Percentiles rank a stretch among this genome's conserved stretches.
Evolutionary conservation across 1,139 yeast genomes (phyloP).

Genomic region (Hemisphaericaspora subhashii): DNA sequence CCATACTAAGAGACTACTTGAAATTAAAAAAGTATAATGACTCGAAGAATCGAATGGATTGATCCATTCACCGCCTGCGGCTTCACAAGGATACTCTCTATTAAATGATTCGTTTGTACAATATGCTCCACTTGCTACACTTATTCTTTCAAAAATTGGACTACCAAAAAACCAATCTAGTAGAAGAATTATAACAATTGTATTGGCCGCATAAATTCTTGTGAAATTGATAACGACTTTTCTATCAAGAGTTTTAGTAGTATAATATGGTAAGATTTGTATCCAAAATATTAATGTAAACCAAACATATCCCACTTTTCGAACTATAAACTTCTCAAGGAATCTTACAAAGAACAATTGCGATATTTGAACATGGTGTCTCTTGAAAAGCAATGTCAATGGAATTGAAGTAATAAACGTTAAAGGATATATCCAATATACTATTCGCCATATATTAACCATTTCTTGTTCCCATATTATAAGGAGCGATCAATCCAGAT

Average conservation of each 20-base stretch:
- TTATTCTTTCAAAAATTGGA: constrained; percentile 44
- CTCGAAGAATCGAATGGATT: constrained; percentile 68
- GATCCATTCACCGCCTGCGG: constrained; percentile 42
- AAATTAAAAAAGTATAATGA: constrained; percentile 54
- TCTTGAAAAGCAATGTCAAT: constrained; percentile 14
- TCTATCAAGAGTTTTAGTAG: constrained; percentile 1
- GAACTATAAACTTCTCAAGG: constrained; percentile 23
- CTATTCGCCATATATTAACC: constrained; percentile 10
- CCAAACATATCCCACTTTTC: constrained; percentile 30
- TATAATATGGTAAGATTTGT: constrained; percentile 4
- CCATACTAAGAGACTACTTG: constrained; percentile 48
- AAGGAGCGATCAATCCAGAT: too few relatives aligned
- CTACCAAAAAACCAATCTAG: constrained; percentile 49
- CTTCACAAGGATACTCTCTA: constrained; percentile 15
- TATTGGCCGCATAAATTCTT: constrained; percentile 11
- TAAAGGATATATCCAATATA: constrained; percentile 14
- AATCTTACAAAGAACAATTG: constrained; percentile 16
- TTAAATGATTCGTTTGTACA: constrained; percentile 22
- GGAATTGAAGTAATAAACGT: constrained; percentile 21
- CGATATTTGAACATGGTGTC: constrained; percentile 15
- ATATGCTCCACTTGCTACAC: constrained; percentile 40
- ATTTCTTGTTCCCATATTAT: constrained; percentile 3
- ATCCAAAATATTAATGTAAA: constrained; percentile 21
- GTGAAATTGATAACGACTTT: constrained; percentile 3
- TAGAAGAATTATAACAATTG: constrained; percentile 11